These are phyloP conservation scores for Fusarium humuli DNA, from an alignment of 2,329 filamentous ascomycete species.

Conservation along the genomic window DNA sequence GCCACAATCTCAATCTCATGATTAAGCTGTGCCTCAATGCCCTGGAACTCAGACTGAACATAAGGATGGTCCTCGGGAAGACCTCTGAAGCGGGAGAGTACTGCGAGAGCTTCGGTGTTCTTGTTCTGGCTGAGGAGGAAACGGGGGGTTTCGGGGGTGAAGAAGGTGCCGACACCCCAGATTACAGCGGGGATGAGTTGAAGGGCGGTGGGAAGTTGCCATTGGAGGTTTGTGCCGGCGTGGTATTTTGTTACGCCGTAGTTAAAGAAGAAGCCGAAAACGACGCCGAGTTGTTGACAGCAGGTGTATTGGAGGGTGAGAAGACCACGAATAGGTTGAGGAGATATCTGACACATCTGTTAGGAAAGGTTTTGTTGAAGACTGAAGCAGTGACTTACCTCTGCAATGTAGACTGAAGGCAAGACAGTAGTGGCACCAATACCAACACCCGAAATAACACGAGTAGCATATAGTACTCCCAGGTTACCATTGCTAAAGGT, in stretches of 20 bases:
- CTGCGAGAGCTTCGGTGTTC: constrained; percentile 29
- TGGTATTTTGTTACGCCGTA: constrained; percentile 51
- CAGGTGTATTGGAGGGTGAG: constrained; percentile 50
- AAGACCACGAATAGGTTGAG: constrained; percentile 48
- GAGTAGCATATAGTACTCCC: constrained; percentile 40
- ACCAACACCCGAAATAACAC: constrained; percentile 45
- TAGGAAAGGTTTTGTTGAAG: rapidly evolving
- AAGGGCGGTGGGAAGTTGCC: constrained; percentile 45
- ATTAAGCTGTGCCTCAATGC: constrained; percentile 49
- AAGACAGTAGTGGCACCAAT: constrained; percentile 47
- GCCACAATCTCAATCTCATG: constrained; percentile 51
- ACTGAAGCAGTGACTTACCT: constrained; percentile 13
- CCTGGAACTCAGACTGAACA: constrained; percentile 43
- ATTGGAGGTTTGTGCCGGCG: constrained; percentile 41
- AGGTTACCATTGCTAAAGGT: constrained; percentile 47
- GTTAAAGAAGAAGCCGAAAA: constrained; percentile 53
- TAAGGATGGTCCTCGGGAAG: constrained; percentile 48
- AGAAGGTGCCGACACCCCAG: constrained; percentile 44
- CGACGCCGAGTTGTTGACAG: constrained; percentile 50
- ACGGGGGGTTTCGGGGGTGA: constrained; percentile 45
- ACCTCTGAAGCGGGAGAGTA: constrained; percentile 38
- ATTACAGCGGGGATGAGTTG: constrained; percentile 44
- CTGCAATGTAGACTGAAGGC: constrained; percentile 47
- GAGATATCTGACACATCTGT: constrained; percentile 29
- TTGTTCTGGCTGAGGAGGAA: constrained; percentile 43